Evolutionary conservation across 192 early-diverging fungal genomes (phyloP).

Genomic region (Coemansia erecta): DNA sequence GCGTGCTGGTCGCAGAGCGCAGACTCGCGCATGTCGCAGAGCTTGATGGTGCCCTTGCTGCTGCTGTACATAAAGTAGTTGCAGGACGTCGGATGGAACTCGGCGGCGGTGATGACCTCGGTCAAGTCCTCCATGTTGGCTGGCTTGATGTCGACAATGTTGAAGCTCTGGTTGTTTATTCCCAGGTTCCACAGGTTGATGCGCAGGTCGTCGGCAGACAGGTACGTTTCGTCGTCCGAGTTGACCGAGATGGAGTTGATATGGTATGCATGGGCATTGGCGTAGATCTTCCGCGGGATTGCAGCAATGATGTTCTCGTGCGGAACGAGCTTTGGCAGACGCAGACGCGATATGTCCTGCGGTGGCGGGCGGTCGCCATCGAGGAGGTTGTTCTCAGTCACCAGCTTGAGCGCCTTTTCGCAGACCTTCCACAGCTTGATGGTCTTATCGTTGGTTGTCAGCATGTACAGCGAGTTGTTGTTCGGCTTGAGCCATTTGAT

Average conservation of each 20-base stretch:
- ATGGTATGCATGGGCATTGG: slow-evolving; percentile 98
- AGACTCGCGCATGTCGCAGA: slow-evolving; percentile 93
- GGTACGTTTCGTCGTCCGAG: slow-evolving; percentile 96
- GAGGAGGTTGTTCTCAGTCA: slow-evolving; percentile 86
- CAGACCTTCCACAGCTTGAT: slow-evolving; percentile 99
- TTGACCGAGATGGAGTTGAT: slow-evolving; percentile 99
- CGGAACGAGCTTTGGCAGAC: slow-evolving; percentile 83
- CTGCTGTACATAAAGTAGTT: slow-evolving; percentile 98
- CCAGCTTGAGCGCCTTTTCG: slow-evolving; percentile 94
- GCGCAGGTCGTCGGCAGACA: slow-evolving; percentile 95
- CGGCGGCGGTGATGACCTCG: slow-evolving; percentile 97
- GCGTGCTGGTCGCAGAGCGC: slow-evolving; percentile 94
- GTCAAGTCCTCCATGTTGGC: slow-evolving; percentile 99
- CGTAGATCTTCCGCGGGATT: slow-evolving; percentile 91
- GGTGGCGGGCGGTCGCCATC: slow-evolving; percentile 61
- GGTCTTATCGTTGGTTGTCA: slow-evolving; percentile 99
- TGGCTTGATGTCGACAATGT: slow-evolving; percentile 99
- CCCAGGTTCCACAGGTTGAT: slow-evolving; percentile 99
- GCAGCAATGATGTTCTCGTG: slow-evolving; percentile 97
- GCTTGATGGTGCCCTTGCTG: slow-evolving; percentile 96
- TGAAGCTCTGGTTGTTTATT: slow-evolving; percentile 98
- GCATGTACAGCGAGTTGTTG: slow-evolving; percentile 93
- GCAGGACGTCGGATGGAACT: slow-evolving; percentile 95
- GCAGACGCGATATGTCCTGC: slow-evolving; percentile 54
- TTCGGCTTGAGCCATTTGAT: slow-evolving; percentile 98